A percentile compares a stretch with the other conserved stretches of the same genome.
phyloP scores from a whole-genome alignment of 768 basidiomycete genomes.

The Tremella mesenterica region DNA sequence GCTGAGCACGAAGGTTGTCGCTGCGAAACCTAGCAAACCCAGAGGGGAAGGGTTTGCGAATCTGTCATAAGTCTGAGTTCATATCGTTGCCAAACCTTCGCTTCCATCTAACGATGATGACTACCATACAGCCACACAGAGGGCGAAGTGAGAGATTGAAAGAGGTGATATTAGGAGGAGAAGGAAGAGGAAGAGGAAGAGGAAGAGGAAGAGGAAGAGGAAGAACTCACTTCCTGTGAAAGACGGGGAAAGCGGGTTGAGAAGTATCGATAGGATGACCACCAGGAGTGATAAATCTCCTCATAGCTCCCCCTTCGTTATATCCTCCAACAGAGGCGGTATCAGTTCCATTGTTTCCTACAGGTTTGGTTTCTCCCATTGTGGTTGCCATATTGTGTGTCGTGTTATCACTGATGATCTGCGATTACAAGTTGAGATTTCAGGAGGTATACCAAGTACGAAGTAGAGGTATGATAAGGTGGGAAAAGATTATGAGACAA shows the following conservation, averaged over 20 bases:
- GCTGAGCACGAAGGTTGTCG: slow-evolving; percentile 44
- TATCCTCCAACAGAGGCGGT: background rate
- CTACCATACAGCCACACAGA: too few species aligned
- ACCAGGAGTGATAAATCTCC: slow-evolving; percentile 33
- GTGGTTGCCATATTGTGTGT: too few species aligned
- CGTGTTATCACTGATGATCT: too few species aligned
- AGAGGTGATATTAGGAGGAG: background rate
- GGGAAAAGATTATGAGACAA: too few species aligned
- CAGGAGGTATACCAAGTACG: too few species aligned
- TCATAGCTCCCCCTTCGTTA: background rate
- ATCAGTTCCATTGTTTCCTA: background rate
- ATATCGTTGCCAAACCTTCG: too few species aligned
- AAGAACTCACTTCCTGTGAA: slow-evolving; percentile 27
- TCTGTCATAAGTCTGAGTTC: background rate
- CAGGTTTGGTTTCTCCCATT: background rate
- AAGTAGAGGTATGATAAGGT: too few species aligned
- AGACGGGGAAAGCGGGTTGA: slow-evolving; percentile 35
- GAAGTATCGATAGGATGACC: slow-evolving; percentile 39
- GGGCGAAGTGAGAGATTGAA: background rate
- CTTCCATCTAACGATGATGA: too few species aligned
- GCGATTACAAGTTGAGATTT: too few species aligned
- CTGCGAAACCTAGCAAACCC: slow-evolving; percentile 38
- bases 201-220: background rate
- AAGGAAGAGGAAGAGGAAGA: background rate
- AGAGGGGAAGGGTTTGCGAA: slow-evolving; percentile 44